These are phyloP conservation scores for Solanum megistacrolobum DNA, from an alignment of 257 asterid genomes.

Conservation along the genomic window DNA sequence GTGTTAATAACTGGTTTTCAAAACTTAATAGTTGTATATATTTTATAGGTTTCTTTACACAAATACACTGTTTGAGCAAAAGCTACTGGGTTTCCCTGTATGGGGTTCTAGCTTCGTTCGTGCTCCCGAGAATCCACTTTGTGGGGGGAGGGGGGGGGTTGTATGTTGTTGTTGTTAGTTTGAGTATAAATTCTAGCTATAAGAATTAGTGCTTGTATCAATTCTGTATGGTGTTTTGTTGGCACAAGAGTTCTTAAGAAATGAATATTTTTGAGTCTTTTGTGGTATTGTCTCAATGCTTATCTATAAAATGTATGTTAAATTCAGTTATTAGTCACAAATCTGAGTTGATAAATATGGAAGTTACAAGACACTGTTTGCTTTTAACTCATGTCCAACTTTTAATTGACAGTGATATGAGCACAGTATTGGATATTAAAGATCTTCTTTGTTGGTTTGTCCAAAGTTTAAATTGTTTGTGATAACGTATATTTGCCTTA, in stretches of 20 bases:
- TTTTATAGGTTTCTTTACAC: not conserved
- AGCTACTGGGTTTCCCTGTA: not conserved
- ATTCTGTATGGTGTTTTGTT: not conserved
- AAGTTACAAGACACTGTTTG: not conserved
- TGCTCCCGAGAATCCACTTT: not conserved
- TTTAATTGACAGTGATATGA: not conserved
- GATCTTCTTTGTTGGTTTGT: not conserved
- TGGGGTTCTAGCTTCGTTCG: not conserved
- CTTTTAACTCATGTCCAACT: not conserved
- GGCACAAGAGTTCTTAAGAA: not conserved
- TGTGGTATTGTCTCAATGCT: not conserved
- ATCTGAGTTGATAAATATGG: not conserved
- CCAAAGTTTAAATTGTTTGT: not conserved
- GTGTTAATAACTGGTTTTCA: not conserved
- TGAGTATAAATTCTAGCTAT: not conserved
- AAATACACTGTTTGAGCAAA: not conserved
- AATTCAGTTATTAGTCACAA: not conserved
- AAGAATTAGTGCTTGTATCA: not conserved
- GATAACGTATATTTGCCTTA: not conserved
- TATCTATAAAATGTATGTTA: not conserved
- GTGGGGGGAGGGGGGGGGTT: not conserved
- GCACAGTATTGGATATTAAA: not conserved
- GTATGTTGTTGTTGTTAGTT: no score
- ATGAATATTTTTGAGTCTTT: not conserved
- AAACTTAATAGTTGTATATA: not conserved